Conservation (phyloP, 768 basidiomycete genomes). For the Gloeophyllum trabeum region DNA sequence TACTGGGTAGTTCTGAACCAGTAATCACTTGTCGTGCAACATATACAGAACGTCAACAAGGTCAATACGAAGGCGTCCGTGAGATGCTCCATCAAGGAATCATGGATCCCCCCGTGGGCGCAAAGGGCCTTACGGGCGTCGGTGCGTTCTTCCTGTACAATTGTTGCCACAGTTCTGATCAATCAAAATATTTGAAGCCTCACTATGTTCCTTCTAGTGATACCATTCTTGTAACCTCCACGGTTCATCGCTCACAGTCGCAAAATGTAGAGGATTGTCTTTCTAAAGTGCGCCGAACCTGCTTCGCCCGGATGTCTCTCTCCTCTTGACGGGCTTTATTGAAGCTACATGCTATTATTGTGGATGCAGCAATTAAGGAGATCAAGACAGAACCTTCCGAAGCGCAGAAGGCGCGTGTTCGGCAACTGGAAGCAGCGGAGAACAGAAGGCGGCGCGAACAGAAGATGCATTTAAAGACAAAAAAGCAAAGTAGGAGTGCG, state of each 20-base stretch:
- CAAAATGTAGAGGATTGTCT: slow-evolving; percentile 69
- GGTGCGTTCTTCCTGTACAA: slow-evolving; percentile 37
- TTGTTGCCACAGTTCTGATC: no score
- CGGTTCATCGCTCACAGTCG: slow-evolving; percentile 61
- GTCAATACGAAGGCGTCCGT: slow-evolving; percentile 75
- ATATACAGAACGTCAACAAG: slow-evolving; percentile 87
- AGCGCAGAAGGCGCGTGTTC: slow-evolving; percentile 45
- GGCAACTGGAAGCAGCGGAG: slow-evolving; percentile 28
- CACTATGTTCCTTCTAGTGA: slow-evolving; percentile 58
- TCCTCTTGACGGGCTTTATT: neutral
- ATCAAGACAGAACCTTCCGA: slow-evolving; percentile 44
- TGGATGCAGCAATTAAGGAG: slow-evolving; percentile 30
- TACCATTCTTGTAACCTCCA: slow-evolving; percentile 61
- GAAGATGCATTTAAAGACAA: slow-evolving; percentile 40
- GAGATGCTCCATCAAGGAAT: slow-evolving; percentile 41
- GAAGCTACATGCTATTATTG: slow-evolving; percentile 44
- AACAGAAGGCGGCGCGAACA: slow-evolving; percentile 34
- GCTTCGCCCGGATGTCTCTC: slow-evolving; percentile 2
- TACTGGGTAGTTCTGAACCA: no score
- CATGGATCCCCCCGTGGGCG: slow-evolving; percentile 69
- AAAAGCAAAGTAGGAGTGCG: slow-evolving; percentile 26
- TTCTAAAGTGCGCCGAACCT: slow-evolving; percentile 34
- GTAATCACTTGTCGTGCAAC: no score
- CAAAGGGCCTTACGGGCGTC: slow-evolving; percentile 30
- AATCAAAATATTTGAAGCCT: slow-evolving; percentile 26